Conservation (phyloP, 805 yeast species). For the Zygoascus flipseniorum region DNA sequence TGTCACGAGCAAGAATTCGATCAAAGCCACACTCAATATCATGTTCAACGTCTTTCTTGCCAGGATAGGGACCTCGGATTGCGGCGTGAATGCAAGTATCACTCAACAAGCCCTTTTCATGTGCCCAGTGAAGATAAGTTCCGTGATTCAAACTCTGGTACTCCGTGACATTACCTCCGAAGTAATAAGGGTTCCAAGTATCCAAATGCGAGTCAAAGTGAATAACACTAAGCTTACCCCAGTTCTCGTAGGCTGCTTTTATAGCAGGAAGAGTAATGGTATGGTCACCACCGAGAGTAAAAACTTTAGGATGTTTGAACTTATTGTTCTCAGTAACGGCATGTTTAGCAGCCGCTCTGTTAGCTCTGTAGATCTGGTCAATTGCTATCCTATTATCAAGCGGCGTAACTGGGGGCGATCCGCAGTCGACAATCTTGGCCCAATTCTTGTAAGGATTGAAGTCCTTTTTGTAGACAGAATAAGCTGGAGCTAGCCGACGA, state of each 20-base stretch:
- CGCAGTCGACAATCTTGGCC: slow-evolving; percentile 52
- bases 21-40: slow-evolving; percentile 55
- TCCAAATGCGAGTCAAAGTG: slow-evolving; percentile 63
- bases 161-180: slow-evolving; percentile 55
- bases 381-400: slow-evolving; percentile 54
- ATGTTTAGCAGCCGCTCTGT: slow-evolving; percentile 34
- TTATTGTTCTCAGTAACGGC: slow-evolving; percentile 18
- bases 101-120: slow-evolving; percentile 51
- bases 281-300: slow-evolving; percentile 73
- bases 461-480: slow-evolving; percentile 42
- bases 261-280: slow-evolving; percentile 62
- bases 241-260: slow-evolving; percentile 47
- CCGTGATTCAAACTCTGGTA: slow-evolving; percentile 59
- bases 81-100: slow-evolving; percentile 48
- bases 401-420: slow-evolving; percentile 55
- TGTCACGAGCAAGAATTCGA: slow-evolving; percentile 57
- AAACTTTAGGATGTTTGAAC: slow-evolving; percentile 48
- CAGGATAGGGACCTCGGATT: slow-evolving; percentile 51
- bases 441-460: slow-evolving; percentile 55
- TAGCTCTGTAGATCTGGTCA: slow-evolving; percentile 44
- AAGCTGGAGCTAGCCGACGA: slow-evolving; percentile 26
- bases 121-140: slow-evolving; percentile 60
- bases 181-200: slow-evolving; percentile 55
- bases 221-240: slow-evolving; percentile 63
- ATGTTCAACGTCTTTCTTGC: slow-evolving; percentile 43